These are phyloP conservation scores for Geotrichum restrictum DNA, from an alignment of 1,139 yeast species.

Conservation along the genomic window DNA sequence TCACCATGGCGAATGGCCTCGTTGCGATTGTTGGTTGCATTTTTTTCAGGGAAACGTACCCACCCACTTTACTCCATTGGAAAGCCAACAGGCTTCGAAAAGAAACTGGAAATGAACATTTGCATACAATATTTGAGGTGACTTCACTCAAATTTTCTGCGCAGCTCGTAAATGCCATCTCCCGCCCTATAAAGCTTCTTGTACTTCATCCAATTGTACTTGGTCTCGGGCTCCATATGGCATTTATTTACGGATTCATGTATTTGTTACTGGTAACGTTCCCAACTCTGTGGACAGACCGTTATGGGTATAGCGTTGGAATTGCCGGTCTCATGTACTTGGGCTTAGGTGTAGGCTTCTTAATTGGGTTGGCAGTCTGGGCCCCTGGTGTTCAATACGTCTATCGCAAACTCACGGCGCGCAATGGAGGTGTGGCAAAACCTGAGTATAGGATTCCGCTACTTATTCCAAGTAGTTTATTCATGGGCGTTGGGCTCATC, in stretches of 20 bases:
- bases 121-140: conserved; percentile 57
- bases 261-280: conserved; percentile 58
- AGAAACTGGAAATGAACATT: conserved; percentile 52
- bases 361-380: conserved; percentile 46
- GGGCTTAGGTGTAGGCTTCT: conserved; percentile 53
- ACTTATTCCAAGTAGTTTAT: conserved; percentile 38
- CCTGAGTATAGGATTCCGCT: conserved; percentile 56
- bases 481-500: conserved; percentile 51
- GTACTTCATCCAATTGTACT: conserved; percentile 59
- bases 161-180: conserved; percentile 36
- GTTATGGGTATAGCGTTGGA: conserved; percentile 49
- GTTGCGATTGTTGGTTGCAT: conserved; percentile 46
- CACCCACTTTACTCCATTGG: conserved; percentile 49
- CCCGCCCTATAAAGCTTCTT: conserved; percentile 53
- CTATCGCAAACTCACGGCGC: conserved; percentile 39
- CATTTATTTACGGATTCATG: conserved; percentile 61
- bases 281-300: conserved; percentile 49
- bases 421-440: conserved; percentile 51
- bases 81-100: conserved; percentile 48
- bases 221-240: conserved; percentile 59
- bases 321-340: conserved; percentile 57
- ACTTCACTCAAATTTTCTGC: conserved; percentile 31
- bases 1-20: conserved; percentile 52
- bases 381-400: conserved; percentile 43
- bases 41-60: conserved; percentile 53